Percentiles rank a stretch among this genome's conserved stretches.
phyloP scores from a whole-genome alignment of 306 rosid genomes.

The Cucumis hystrix region DNA sequence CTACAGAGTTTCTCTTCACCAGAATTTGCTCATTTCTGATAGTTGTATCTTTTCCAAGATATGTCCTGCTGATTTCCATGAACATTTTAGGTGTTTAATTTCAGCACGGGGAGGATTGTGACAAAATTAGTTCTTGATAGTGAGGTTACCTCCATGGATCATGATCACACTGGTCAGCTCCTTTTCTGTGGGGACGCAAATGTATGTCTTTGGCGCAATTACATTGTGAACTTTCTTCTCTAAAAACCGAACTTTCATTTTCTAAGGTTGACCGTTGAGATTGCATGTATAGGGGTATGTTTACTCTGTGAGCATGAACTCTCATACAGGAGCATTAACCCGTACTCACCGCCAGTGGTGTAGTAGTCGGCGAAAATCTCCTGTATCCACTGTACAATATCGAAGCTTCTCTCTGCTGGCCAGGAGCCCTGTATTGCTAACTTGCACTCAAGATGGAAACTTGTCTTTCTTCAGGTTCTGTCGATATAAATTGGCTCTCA shows the following conservation, averaged over 20 bases:
- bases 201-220: conserved; percentile 31
- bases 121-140: conserved; percentile 56
- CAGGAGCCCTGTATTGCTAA: conserved; percentile 75
- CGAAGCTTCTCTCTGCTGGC: conserved; percentile 90
- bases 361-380: conserved; percentile 58
- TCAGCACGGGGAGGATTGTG: conserved; percentile 89
- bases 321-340: conserved; percentile 72
- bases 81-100: conserved; percentile 70
- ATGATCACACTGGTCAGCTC: conserved; percentile 82
- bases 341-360: conserved; percentile 78
- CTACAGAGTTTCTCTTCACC: background rate
- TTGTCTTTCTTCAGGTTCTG: conserved; percentile 85
- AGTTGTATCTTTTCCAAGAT: background rate
- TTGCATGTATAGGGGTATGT: conserved; percentile 58
- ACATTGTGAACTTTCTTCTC: conserved; percentile 6
- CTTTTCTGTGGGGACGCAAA: conserved; percentile 72
- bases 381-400: conserved; percentile 75
- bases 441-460: conserved; percentile 86
- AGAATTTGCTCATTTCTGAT: background rate
- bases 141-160: conserved; percentile 86
- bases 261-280: conserved; percentile 17
- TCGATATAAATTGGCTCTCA: conserved; percentile 3
- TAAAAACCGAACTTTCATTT: conserved; percentile 8
- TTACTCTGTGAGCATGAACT: conserved; percentile 76
- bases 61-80: conserved; percentile 5